phyloP scores from a whole-genome alignment of 2,329 filamentous ascomycete genomes.

The Aspergillus thermomutatus region DNA sequence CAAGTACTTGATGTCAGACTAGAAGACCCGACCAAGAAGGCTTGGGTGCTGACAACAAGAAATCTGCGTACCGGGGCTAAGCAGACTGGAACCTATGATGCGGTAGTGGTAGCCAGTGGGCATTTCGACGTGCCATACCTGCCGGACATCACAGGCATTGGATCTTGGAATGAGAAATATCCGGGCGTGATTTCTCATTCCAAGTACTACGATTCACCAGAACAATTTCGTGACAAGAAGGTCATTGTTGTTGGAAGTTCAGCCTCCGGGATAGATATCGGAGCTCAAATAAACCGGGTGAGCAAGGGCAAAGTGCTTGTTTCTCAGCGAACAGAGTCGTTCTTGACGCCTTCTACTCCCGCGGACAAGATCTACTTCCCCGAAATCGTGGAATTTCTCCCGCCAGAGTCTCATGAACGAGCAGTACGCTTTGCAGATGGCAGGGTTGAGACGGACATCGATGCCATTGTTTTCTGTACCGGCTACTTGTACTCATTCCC shows the following conservation, averaged over 20 bases:
- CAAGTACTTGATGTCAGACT: conserved; percentile 62
- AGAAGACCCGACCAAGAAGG: conserved; percentile 29
- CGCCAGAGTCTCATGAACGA: conserved; percentile 51
- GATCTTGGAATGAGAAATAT: conserved; percentile 57
- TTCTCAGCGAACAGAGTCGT: conserved; percentile 54
- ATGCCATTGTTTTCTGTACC: conserved; percentile 80
- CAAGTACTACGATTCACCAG: conserved; percentile 71
- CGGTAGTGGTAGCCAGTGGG: conserved; percentile 70
- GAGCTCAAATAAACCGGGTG: conserved; percentile 65
- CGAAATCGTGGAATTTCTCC: conserved; percentile 52
- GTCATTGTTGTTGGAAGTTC: conserved; percentile 82
- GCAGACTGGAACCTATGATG: conserved; percentile 60
- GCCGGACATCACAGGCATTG: conserved; percentile 60
- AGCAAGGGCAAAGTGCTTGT: conserved; percentile 62
- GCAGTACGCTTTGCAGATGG: conserved; percentile 67
- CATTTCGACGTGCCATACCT: conserved; percentile 70
- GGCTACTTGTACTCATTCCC: conserved; percentile 85
- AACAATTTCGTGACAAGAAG: conserved; percentile 64
- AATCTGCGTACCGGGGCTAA: conserved; percentile 46
- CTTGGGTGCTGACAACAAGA: conserved; percentile 61
- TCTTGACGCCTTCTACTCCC: conserved; percentile 36
- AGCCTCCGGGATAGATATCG: conserved; percentile 81
- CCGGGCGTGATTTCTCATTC: conserved; percentile 67
- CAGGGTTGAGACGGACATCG: conserved; percentile 62
- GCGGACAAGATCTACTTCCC: conserved; percentile 57